Base-by-base conservation (phyloP, 441 rosid genomes). In the Hypseocharis bilobata region DNA sequence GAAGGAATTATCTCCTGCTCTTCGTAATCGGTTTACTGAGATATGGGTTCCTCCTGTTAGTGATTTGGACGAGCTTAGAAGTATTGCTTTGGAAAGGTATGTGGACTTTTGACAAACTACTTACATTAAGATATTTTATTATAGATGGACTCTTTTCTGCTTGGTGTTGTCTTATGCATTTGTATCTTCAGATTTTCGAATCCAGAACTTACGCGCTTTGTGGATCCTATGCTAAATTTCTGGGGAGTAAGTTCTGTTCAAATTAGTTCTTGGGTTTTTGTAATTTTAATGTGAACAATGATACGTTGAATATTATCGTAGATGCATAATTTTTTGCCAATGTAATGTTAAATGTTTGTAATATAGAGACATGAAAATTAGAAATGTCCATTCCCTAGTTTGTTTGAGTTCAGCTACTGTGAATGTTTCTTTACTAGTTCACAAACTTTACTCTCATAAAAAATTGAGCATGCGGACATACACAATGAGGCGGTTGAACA, bases 1-100 rank as follows among this genome's bases (percentile, higher is more conserved):
- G 83, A 94, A 91, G 84, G 99, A 94, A 80, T 81, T 91, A 66
- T 91, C 98, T 64, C 98, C 98, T 40, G 99, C 99, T 52, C 94
- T 94, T 55, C 96, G 96, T 61, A 94, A 91, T 78, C 83, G 99
- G 62, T 94, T 91, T 68, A 94, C 99, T 22, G 99, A 94, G 84
- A 89, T 94, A 73, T 94, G 99, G 99, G 98, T 94, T 40, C 94
- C 98, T 56, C 75, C 92, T 71, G 89, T 94, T 70, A 63, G 73
- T 66, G 87, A 85, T 68, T 55, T 77, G 13, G 75, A 67, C 67
- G 99, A 94, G 75, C 96, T 94, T 65, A 83, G 76, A 83, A 84
- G 73, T 76, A 94, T 94, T 80, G 89, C 96, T 60, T 67, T 36
- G 49, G 78, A 78, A 55, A 84, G 96, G 96, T 92, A 77, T 67